Base-by-base conservation (phyloP, 2,329 filamentous ascomycete genomes). In the Neopestalotiopsis sp. region DNA sequence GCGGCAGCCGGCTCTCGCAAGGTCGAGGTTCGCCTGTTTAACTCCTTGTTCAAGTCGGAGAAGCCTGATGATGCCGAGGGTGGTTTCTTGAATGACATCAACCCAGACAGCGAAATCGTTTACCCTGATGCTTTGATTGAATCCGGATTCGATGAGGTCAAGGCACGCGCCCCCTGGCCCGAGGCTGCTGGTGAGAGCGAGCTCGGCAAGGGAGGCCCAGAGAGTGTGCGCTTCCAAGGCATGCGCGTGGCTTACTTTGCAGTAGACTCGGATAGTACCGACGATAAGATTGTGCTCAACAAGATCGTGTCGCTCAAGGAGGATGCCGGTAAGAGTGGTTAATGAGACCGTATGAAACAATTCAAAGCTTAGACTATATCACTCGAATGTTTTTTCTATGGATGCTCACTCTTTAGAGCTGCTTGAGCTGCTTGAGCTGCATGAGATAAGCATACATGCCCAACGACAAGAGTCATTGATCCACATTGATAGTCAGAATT, bases 241-340 rank as follows among this genome's bases (percentile, higher is more conserved):
- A 90, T 97, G 86, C 88, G 95, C 32, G 92, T 95, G 59, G 95
- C 92, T 10, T 97, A 97, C 79, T 96, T 96, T 61, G 90, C 84
- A 71, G 85, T 97, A 79, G 95, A 98, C 78, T 89, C 87, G 64
- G 94, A 97, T 75, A 93, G 90, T 70, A 92, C 89, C 0, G 88
- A 89, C 40, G 92, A 94, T n/a, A 93, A 91, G 79, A 85, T 97
- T 72, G 89, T 98, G 62, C 83, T 98, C 38, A 98, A 98, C 83
- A 88, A 94, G 65, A 98, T 98, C 76, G 95, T 98, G 28, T 93
- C 92, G 62, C 81, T 98, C 76, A 97, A 97, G 84, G 95, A 97
- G 81, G 94, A 97, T 77, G 83, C 88, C n/a, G 90, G 90, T 68
- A 94, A 94, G 86, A 82, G 74, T 40, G 68, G 32, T 12, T 61